Evolutionary conservation across 2,329 filamentous ascomycete species (phyloP).

Genomic region (Parasarocladium wereldwijsianum): DNA sequence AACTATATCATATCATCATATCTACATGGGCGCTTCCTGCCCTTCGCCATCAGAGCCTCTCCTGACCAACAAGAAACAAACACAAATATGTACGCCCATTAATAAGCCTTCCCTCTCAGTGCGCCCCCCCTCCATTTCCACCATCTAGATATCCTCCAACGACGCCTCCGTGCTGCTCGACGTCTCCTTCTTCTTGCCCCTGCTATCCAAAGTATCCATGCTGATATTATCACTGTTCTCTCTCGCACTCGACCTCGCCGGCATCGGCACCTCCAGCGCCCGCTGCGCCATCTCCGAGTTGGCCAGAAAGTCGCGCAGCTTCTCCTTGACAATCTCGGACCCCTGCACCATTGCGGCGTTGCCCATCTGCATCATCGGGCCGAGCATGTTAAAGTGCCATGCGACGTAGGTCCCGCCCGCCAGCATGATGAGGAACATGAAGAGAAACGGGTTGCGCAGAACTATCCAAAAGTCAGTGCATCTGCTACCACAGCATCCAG

Average conservation of each 20-base stretch:
- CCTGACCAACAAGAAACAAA: no score
- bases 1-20: no score
- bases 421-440: slow-evolving; percentile 70
- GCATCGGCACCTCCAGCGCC: slow-evolving; percentile 60
- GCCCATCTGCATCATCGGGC: slow-evolving; percentile 88
- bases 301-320: slow-evolving; percentile 78
- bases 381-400: slow-evolving; percentile 87
- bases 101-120: no score
- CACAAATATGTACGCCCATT: no score
- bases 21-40: no score
- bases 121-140: no score
- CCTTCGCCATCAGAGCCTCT: no score
- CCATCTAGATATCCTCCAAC: slow-evolving; percentile 43
- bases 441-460: slow-evolving; percentile 83
- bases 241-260: slow-evolving; percentile 13
- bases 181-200: slow-evolving; percentile 34
- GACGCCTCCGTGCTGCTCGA: slow-evolving; percentile 25
- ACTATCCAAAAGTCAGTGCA: slow-evolving; percentile 38
- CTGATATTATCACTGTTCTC: slow-evolving; percentile 32
- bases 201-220: slow-evolving; percentile 45
- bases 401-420: slow-evolving; percentile 72
- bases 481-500: no score
- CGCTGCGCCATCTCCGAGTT: slow-evolving; percentile 73
- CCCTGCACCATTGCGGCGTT: slow-evolving; percentile 81
- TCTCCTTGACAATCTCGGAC: slow-evolving; percentile 80